Evolutionary conservation across 192 early-diverging fungal species (phyloP), one percentile per base, ranked within the genome.

Genomic region (Coemansia sp.): DNA sequence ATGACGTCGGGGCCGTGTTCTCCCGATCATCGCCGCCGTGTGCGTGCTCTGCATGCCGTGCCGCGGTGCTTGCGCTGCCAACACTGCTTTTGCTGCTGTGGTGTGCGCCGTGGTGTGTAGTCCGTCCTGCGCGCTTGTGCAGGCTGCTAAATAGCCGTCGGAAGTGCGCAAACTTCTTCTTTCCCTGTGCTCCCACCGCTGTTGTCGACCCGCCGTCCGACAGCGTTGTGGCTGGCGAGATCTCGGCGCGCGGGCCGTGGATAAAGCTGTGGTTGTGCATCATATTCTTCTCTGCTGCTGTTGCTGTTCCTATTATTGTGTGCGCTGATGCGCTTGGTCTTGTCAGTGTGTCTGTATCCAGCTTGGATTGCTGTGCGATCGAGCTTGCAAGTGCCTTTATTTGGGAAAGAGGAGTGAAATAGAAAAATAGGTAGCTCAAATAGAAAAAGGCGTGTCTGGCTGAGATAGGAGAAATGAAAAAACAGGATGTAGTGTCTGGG

Each of bases 91-190:
- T 56, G 32, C 61, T 44, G 32, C 58, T 64, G 65, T 76, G 70
- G 59, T 56, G 40, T 26, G 26, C 26, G 26, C 26, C 26, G 43
- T 56, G 26, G 52, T 61, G 67, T 1, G 57, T 43, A 42, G 26
- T 26, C 26, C 26, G 43, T 56, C 32, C 44, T 61, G 67, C 5
- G 57, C 38, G 48, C 65, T 68, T 72, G 70, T 81, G 73, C 52
- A 81, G 68, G 58, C 79, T 73, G 67, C 79, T 75, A 42, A 81
- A 81, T 21, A 81, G 67, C 56, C 79, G 70, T 61, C 79, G 79
- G 61, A 81, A 81, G 69, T 81, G 79, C 5, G 79, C 79, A 76
- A 81, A 81, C 79, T 81, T 81, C 42, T 81, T 81, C 53, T 81
- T 81, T 12, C 79, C 79, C 44, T 81, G 79, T 6, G 71, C 71